Conservation (phyloP, 2,329 filamentous ascomycete species). For the Fusarium oxysporum region DNA sequence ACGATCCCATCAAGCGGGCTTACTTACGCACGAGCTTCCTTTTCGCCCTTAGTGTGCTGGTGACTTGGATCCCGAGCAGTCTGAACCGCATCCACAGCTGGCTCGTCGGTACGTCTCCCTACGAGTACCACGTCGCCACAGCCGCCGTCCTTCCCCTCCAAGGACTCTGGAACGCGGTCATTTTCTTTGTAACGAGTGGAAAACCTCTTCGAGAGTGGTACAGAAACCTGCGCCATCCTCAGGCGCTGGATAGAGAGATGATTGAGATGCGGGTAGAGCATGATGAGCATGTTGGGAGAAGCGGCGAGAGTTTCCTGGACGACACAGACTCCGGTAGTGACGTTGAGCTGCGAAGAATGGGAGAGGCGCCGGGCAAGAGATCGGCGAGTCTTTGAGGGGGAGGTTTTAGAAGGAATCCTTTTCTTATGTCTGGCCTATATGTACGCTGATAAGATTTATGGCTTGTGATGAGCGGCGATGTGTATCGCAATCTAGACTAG, state of each 20-base stretch:
- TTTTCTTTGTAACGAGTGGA: slow-evolving; percentile 77
- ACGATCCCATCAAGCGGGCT: slow-evolving; percentile 69
- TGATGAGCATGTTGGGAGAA: slow-evolving; percentile 17
- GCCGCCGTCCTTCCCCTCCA: slow-evolving; percentile 81
- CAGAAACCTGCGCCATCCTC: background rate
- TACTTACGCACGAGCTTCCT: slow-evolving; percentile 71
- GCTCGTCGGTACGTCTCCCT: slow-evolving; percentile 64
- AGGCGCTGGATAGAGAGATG: slow-evolving; percentile 28
- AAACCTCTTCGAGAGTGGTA: slow-evolving; percentile 35
- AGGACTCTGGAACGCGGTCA: slow-evolving; percentile 83
- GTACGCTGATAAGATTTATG: slow-evolving; percentile 16
- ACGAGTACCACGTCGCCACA: slow-evolving; percentile 74
- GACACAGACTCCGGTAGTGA: slow-evolving; percentile 51
- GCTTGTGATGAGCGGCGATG: slow-evolving; percentile 12
- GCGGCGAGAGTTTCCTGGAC: slow-evolving; percentile 44
- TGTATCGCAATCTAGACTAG: slow-evolving; percentile 1
- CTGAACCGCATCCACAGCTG: slow-evolving; percentile 80
- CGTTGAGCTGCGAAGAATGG: slow-evolving; percentile 49
- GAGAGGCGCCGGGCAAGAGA: slow-evolving; percentile 42
- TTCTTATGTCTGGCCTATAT: slow-evolving; percentile 16
- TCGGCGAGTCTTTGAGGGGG: slow-evolving; percentile 38
- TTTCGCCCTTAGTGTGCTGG: slow-evolving; percentile 69
- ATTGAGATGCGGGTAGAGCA: slow-evolving; percentile 11
- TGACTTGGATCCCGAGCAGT: slow-evolving; percentile 74
- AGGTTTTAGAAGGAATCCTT: background rate